Evolutionary conservation across 176 grass and related monocot species (phyloP), one percentile per base, ranked within the genome.

Genomic region (Eragrostis nindensis): DNA sequence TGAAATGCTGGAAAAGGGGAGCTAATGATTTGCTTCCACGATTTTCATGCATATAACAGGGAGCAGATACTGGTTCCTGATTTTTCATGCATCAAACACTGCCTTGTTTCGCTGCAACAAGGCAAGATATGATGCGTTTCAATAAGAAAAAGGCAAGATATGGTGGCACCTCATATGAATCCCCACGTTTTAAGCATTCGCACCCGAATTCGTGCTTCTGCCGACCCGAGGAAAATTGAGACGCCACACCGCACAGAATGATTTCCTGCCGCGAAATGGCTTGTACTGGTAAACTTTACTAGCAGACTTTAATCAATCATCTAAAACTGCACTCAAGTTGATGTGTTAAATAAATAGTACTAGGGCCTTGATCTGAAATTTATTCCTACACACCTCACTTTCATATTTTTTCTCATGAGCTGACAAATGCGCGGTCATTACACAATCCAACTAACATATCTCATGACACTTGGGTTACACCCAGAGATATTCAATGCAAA

Each of bases 181-280:
- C 30, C 44, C 71, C n/a, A n/a, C 16, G 16, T 71, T 85, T 85
- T 78, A 70, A 71, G 74, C 55, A 61, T 70, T 24, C 6, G 46
- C 41, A 60, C 53, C 82, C n/a, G 41, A 76, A 76, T 60, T 46
- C 40, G 59, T 61, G 53, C 54, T 17, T 12, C n/a, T 22, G 43
- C 44, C 65, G 42, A 41, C 82, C 74, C 3, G 27, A 22, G 48
- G 22, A n/a, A 1, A 43, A 83, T 11, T 44, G 70, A 44, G 50
- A 66, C 38, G 62, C 63, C 50, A 47, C 36, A 64, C 40, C 26
- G 29, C 50, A 21, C 47, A 19, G 6, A 47, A 21, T 62, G 6
- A 16, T 50, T 73, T 73, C 19, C 17, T 80, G 71, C 25, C 60
- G 38, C 16, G 57, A 86, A 73, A 72, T 73, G 47, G 26, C 17